Base-by-base conservation (phyloP, 2,329 filamentous ascomycete species). In the Ophiostoma tasmaniense region DNA sequence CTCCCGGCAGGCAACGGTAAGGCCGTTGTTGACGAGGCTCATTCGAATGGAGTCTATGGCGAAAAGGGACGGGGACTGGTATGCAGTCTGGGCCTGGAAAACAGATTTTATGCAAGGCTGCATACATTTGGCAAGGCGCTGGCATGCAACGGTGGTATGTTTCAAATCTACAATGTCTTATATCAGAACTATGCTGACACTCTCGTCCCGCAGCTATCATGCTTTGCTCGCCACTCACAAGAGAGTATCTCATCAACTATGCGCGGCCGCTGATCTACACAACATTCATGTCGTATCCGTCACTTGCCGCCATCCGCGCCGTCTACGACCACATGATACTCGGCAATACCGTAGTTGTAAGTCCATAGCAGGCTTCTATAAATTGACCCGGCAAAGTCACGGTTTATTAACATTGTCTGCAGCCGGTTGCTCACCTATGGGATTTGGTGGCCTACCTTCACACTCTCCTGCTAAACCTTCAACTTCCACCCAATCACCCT, bases 191-290 rank as follows among this genome's bases (percentile, higher is more conserved):
- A 28, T 30, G 2, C 55, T 59, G 11, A 59, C 25, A 30, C 13
- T 25, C 25, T 1, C 6, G 17, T n/a, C 6, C 7, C 25, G 17
- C 22, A 76, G 76, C 76, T 28, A 88, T 88, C 25, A 79, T 92
- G 1, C 80, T 92, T 0, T 90, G 88, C 74, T 86, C 86, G 1
- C 76, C 82, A 0, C 71, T 80, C 1, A 64, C 55, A 2, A 61
- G 37, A 1, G 39, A 62, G 25, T 69, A 67, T 30, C 68, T 92
- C 67, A 84, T 92, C 76, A 92, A 93, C 74, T 92, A 92, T 74
- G 89, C 90, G 0, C 85, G 89, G n/a, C 87, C 85, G 1, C 78
- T 92, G 59, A 91, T 92, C 68, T 93, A 91, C 76, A 91, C 89
- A 0, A 92, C 89, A 0, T 88, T 89, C 37, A 83, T 90, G 78